Percentiles rank a stretch among this genome's conserved stretches.
Conservation (phyloP, 1,284 basidiomycete genomes). For the Moesziomyces antarcticus region DNA sequence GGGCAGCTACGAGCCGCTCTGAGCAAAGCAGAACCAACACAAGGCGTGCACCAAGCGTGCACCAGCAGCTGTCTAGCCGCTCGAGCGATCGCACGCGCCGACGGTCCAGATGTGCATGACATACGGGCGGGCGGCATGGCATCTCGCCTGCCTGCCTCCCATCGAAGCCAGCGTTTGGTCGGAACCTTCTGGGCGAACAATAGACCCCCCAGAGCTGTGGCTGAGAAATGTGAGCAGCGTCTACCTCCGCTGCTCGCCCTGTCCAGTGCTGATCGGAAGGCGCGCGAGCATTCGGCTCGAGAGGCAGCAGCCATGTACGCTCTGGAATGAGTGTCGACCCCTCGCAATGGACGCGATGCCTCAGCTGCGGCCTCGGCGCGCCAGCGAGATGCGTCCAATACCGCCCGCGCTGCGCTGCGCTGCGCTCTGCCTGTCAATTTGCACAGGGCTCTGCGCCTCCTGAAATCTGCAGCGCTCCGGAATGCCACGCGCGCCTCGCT, state of each 20-base stretch:
- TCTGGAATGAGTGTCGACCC: conserved; percentile 24
- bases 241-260: neutral
- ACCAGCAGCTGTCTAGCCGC: too few relatives aligned
- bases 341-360: conserved; percentile 30
- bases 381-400: conserved; percentile 9
- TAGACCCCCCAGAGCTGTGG: too few relatives aligned
- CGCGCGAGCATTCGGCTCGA: too few relatives aligned
- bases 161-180: too few relatives aligned
- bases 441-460: too few relatives aligned
- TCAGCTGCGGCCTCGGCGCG: conserved; percentile 1
- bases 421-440: neutral
- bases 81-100: conserved; percentile 2
- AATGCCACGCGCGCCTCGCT: conserved; percentile 34
- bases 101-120: conserved; percentile 11
- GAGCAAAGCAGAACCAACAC: too few relatives aligned
- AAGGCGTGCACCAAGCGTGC: too few relatives aligned
- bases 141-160: too few relatives aligned
- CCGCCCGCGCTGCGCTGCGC: neutral
- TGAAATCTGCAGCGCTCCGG: conserved; percentile 14
- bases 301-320: neutral
- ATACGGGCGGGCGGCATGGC: conserved; percentile 1
- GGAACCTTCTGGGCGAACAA: too few relatives aligned
- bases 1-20: too few relatives aligned
- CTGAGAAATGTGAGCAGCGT: too few relatives aligned
- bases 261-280: too few relatives aligned